phyloP scores from a whole-genome alignment of 768 basidiomycete species.

The Termitomyces sp. region DNA sequence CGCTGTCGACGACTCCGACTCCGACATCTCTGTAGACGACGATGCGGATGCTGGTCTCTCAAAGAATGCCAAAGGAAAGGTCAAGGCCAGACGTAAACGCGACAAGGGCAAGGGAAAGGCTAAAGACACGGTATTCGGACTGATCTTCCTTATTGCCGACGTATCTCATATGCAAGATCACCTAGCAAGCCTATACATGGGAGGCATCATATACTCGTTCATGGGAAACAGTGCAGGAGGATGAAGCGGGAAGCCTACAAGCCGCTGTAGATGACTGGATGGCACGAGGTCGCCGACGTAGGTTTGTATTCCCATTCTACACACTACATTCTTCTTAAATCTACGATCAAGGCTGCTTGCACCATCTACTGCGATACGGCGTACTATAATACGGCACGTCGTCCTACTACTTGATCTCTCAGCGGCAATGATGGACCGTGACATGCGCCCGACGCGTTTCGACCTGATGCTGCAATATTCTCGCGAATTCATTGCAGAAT shows the following conservation, averaged over 20 bases:
- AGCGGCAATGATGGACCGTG: slow-evolving; percentile 88
- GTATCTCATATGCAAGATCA: not conserved
- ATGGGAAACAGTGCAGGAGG: slow-evolving; percentile 97
- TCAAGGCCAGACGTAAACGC: slow-evolving; percentile 30
- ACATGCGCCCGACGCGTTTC: slow-evolving; percentile 93
- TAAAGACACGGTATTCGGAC: slow-evolving; percentile 38
- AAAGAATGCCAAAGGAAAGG: slow-evolving; percentile 38
- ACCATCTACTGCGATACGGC: slow-evolving; percentile 82
- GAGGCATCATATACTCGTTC: slow-evolving; percentile 91
- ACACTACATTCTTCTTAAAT: not conserved
- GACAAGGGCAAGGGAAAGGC: slow-evolving; percentile 51
- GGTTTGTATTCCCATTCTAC: slow-evolving; percentile 41
- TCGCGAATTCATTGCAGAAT: slow-evolving; percentile 88
- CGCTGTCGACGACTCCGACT: slow-evolving; percentile 59
- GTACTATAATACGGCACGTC: slow-evolving; percentile 95
- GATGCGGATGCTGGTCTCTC: slow-evolving; percentile 30
- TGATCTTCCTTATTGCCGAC: not conserved
- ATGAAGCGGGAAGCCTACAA: slow-evolving; percentile 88
- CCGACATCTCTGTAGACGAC: slow-evolving; percentile 60
- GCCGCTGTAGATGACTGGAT: slow-evolving; percentile 86
- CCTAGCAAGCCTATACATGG: slow-evolving; percentile 87
- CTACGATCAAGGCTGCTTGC: slow-evolving; percentile 54
- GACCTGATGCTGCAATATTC: slow-evolving; percentile 88
- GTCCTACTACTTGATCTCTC: slow-evolving; percentile 92
- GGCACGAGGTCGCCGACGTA: slow-evolving; percentile 76